phyloP scores from a whole-genome alignment of 2,329 filamentous ascomycete species.

The Trichoderma semiorbis region DNA sequence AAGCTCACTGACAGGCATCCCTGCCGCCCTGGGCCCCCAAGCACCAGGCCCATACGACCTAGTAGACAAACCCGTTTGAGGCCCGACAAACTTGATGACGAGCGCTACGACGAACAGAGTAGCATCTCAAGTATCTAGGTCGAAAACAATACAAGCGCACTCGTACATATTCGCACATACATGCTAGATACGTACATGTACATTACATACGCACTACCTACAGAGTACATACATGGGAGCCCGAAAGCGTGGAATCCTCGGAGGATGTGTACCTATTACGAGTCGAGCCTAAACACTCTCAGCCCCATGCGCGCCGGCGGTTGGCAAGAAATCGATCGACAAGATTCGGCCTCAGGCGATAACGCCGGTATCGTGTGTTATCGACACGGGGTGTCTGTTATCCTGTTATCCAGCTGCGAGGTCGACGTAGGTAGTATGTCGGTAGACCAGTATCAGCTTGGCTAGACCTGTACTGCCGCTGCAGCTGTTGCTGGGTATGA shows the following conservation, averaged over 20 bases:
- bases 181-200: constrained; percentile 6
- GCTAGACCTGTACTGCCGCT: not conserved
- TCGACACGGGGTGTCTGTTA: not conserved
- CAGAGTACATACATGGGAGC: constrained; percentile 15
- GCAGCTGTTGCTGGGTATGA: not conserved
- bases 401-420: not conserved
- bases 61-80: constrained; percentile 8
- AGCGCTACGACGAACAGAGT: not conserved
- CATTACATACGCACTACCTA: constrained; percentile 5
- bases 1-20: constrained; percentile 11
- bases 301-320: constrained; percentile 5
- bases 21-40: not conserved
- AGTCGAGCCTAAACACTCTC: not conserved
- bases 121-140: not conserved
- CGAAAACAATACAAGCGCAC: not conserved
- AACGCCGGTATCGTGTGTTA: not conserved
- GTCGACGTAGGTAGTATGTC: not conserved
- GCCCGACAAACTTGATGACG: constrained; percentile 8
- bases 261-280: constrained; percentile 4
- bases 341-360: not conserved
- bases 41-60: not conserved
- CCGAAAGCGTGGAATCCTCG: constrained; percentile 1
- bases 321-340: constrained; percentile 6
- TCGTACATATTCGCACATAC: not conserved
- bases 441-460: not conserved